Base-by-base conservation (phyloP, 2,329 filamentous ascomycete genomes). In the Endoconidiophora laricicola region DNA sequence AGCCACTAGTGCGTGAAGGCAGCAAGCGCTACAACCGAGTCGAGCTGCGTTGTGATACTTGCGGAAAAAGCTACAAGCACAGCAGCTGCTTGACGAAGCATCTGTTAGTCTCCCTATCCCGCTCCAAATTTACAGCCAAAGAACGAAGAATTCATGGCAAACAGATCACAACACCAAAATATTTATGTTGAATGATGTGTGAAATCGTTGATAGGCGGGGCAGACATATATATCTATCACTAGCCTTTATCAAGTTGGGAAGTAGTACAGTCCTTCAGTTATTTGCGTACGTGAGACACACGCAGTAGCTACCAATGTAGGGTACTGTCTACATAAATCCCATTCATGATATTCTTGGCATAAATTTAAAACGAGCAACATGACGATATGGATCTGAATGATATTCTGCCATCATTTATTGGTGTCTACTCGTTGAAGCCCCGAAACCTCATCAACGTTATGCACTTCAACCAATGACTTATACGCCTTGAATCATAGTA, bases 11-110 rank as follows among this genome's bases (percentile, higher is more conserved):
- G 60, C 93, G 91, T 67, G 81, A 83, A 58, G 84, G 90, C 60
- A 74, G 76, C 67, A 88, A 88, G 70, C 88, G 86, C 69, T 76
- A 78, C 66, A 83, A 78, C 69, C 78, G 80, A 61, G 79, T 81
- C 61, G 90, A 96, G 66, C 78, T 98, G 63, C 86, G 84, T 67
- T 98, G 91, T 72, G 86, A 94, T 64, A 90, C 88, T 69, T 98
- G 91, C 73, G 90, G 90, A 67, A 98, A 98, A 76, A 87, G 87
- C 69, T 98, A 98, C 79, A 98, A 98, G 80, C 91, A 98, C 76
- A 94, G 88, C 79, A 96, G 91, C 73, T 98, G 91, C 79, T 79
- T 98, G 74, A 93, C 86, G 66, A 98, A 96, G 79, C 91, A 98
- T 81, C 83, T 95, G 91, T 96, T 81, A 78, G 91, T 94, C 74